These are phyloP conservation scores for Candida koratica DNA, from an alignment of 805 yeast genomes.

Conservation along the genomic window DNA sequence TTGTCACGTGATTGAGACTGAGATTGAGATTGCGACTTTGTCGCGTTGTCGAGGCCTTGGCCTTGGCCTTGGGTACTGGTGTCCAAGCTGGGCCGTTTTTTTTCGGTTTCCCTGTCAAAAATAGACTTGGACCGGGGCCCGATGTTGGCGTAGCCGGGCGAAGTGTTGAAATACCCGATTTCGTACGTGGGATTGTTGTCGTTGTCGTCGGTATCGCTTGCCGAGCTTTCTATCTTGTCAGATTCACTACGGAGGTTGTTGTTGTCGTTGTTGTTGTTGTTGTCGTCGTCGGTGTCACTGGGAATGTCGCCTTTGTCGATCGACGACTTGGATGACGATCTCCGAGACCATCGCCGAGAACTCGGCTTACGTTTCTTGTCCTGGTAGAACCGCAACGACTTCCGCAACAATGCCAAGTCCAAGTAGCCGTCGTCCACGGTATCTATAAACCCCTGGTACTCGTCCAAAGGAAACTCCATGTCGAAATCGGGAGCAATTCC, in stretches of 20 bases:
- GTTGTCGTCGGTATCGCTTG: conserved; percentile 29
- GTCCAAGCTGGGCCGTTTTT: conserved; percentile 17
- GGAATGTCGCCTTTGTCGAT: conserved; percentile 5
- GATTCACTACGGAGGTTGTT: conserved; percentile 14
- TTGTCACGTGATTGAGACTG: conserved; percentile 11
- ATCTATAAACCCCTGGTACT: conserved; percentile 52
- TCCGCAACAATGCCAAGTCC: conserved; percentile 51
- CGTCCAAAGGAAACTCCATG: conserved; percentile 41
- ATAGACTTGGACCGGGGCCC: conserved; percentile 36
- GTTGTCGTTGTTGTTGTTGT: background rate
- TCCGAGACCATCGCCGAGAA: conserved; percentile 9
- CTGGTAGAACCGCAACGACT: conserved; percentile 32
- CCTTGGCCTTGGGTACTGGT: conserved; percentile 9
- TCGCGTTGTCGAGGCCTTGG: conserved; percentile 12
- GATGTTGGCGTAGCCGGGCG: conserved; percentile 17
- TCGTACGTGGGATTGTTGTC: conserved; percentile 23
- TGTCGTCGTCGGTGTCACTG: conserved; percentile 1
- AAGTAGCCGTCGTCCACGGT: conserved; percentile 64
- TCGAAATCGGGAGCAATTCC: conserved; percentile 20
- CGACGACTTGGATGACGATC: conserved; percentile 12
- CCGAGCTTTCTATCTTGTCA: conserved; percentile 21
- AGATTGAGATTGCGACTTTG: conserved; percentile 14
- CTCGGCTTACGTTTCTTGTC: background rate
- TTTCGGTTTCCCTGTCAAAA: conserved; percentile 25
- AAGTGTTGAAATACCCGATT: conserved; percentile 28